phyloP scores from a whole-genome alignment of 495 filamentous ascomycete genomes.

The Aspergillus sparsus region DNA sequence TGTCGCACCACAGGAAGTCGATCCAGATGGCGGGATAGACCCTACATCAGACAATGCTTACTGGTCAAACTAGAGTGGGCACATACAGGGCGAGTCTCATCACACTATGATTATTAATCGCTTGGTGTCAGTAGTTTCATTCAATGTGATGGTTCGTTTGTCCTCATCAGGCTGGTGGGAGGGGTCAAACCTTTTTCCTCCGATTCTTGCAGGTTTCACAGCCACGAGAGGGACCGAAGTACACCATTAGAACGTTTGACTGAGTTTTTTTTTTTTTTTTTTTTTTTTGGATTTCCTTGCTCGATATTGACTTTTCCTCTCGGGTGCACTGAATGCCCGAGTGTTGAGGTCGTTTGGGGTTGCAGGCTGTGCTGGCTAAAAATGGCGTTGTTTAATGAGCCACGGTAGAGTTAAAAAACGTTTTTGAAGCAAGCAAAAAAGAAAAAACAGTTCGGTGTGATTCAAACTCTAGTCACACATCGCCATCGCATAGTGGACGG shows the following conservation, averaged over 20 bases:
- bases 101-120: slow-evolving; percentile 23
- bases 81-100: slow-evolving; percentile 34
- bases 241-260: slow-evolving; percentile 26
- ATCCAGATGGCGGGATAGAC: neutral
- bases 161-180: neutral
- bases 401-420: too few relatives aligned
- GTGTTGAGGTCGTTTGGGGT: neutral
- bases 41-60: neutral
- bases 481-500: too few relatives aligned
- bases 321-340: neutral
- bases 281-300: neutral
- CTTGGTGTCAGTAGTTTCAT: too few relatives aligned
- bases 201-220: slow-evolving; percentile 35
- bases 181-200: slow-evolving; percentile 34
- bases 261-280: too few relatives aligned
- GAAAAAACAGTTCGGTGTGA: too few relatives aligned
- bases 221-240: slow-evolving; percentile 34
- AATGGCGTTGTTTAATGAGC: too few relatives aligned
- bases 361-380: neutral
- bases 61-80: neutral
- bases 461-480: too few relatives aligned
- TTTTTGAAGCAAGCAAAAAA: too few relatives aligned
- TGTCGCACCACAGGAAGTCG: too few relatives aligned
- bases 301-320: neutral
- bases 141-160: neutral